Conservation (phyloP, 2,329 filamentous ascomycete genomes). For the Hymenoscyphus salicellus region DNA sequence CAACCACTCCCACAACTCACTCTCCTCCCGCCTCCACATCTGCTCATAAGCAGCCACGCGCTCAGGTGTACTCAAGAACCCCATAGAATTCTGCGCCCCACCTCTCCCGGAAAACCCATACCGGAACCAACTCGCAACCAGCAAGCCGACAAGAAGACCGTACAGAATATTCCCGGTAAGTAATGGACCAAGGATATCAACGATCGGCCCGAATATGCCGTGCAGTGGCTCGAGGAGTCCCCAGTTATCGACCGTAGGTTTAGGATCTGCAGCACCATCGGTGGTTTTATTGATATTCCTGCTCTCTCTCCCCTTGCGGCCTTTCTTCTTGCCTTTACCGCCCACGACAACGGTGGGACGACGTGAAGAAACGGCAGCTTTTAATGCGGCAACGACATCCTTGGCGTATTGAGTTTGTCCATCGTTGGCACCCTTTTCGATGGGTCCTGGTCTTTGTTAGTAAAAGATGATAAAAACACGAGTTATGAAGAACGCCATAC, state of each 20-base stretch:
- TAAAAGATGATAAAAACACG: not conserved
- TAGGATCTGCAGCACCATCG: conserved; percentile 35
- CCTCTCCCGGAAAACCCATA: conserved; percentile 47
- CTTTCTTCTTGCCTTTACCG: conserved; percentile 55
- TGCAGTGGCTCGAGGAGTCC: conserved; percentile 78
- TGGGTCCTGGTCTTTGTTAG: conserved; percentile 61
- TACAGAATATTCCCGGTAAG: conserved; percentile 76
- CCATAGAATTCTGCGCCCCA: conserved; percentile 37
- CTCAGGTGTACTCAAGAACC: conserved; percentile 51
- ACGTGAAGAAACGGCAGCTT: conserved; percentile 67
- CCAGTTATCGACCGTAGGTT: conserved; percentile 56
- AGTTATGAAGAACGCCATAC: conserved; percentile 46
- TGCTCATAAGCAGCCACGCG: conserved; percentile 84
- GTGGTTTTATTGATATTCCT: conserved; percentile 43
- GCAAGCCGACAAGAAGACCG: conserved; percentile 66
- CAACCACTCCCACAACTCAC: conserved; percentile 37
- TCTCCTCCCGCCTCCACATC: conserved; percentile 55
- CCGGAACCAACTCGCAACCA: conserved; percentile 73
- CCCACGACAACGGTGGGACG: conserved; percentile 49
- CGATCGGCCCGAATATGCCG: conserved; percentile 64
- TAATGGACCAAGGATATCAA: conserved; percentile 67
- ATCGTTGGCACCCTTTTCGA: conserved; percentile 91
- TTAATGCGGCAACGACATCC: conserved; percentile 72
- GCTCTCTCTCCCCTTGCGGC: conserved; percentile 44
- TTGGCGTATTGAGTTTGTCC: conserved; percentile 82